Conservation (phyloP, 2,329 filamentous ascomycete species). For the Trichoderma brevicompactum region DNA sequence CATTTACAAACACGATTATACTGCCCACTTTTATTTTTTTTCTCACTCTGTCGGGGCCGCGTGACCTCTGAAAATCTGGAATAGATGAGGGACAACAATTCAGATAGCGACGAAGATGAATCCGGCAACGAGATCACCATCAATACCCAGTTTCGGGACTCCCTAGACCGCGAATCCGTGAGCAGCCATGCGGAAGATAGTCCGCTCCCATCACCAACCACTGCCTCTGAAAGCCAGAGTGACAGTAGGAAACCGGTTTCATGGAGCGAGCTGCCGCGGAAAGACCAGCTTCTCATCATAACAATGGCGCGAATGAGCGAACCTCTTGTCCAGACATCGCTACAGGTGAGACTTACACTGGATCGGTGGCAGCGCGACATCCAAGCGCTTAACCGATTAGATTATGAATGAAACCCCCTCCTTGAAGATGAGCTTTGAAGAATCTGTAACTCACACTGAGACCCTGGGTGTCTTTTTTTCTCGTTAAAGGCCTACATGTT, state of each 20-base stretch:
- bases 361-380: neutral
- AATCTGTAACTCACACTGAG: constrained; percentile 9
- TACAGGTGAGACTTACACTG: constrained; percentile 49
- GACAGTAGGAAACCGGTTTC: constrained; percentile 34
- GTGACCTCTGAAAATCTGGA: constrained; percentile 10
- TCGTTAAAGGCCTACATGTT: constrained; percentile 74
- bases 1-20: constrained; percentile 8
- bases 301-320: constrained; percentile 80
- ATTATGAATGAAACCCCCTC: neutral
- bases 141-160: constrained; percentile 1
- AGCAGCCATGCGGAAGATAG: constrained; percentile 15
- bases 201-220: neutral
- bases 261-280: constrained; percentile 76
- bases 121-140: constrained; percentile 27
- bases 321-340: constrained; percentile 77
- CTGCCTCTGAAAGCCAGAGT: constrained; percentile 4
- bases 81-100: constrained; percentile 35
- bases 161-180: neutral
- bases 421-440: neutral
- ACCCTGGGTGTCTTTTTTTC: neutral
- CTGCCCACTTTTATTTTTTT: constrained; percentile 8
- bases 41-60: constrained; percentile 4
- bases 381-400: neutral
- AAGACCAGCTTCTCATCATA: constrained; percentile 76
- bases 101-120: constrained; percentile 31